A percentile compares a stretch with the other conserved stretches of the same genome.
Conservation (phyloP, 148 eudicot species). For the Cornus controversa region DNA sequence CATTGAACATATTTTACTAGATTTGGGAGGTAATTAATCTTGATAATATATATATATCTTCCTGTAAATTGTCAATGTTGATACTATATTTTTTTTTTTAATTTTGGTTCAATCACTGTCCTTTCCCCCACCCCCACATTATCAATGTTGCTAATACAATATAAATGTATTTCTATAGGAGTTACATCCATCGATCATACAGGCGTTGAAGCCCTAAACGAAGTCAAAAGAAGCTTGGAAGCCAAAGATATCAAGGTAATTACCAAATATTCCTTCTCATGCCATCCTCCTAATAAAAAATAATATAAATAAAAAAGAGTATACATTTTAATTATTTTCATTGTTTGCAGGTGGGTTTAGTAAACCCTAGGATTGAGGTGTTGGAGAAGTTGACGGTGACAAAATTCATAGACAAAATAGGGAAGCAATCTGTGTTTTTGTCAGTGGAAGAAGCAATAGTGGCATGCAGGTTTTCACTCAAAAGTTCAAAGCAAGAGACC, state of each 20-base stretch:
- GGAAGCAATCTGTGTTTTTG: constrained; percentile 55
- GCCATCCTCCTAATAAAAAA: background rate
- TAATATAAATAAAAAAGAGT: background rate
- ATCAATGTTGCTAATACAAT: background rate
- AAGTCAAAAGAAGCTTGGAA: constrained; percentile 47
- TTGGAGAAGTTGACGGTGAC: constrained; percentile 68
- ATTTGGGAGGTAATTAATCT: no score
- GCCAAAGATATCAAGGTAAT: constrained; percentile 55
- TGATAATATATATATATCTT: no score
- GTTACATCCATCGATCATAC: constrained; percentile 83
- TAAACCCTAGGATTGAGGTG: constrained; percentile 74
- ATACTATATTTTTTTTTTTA: no score
- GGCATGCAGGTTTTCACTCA: constrained; percentile 51
- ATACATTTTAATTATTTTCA: background rate
- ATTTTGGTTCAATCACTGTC: no score
- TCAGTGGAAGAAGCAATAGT: constrained; percentile 63
- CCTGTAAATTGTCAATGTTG: no score
- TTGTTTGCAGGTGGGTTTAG: constrained; percentile 45
- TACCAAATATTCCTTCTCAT: background rate
- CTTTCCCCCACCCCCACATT: no score
- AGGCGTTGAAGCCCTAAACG: constrained; percentile 71
- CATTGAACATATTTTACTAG: no score
- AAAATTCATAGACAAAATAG: constrained; percentile 56
- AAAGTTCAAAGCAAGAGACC: constrained; percentile 27
- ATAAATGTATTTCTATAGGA: constrained; percentile 36